Evolutionary conservation across 1,284 basidiomycete genomes (phyloP), one percentile per base, ranked within the genome.

Genomic region (Jaminaea rosea): DNA sequence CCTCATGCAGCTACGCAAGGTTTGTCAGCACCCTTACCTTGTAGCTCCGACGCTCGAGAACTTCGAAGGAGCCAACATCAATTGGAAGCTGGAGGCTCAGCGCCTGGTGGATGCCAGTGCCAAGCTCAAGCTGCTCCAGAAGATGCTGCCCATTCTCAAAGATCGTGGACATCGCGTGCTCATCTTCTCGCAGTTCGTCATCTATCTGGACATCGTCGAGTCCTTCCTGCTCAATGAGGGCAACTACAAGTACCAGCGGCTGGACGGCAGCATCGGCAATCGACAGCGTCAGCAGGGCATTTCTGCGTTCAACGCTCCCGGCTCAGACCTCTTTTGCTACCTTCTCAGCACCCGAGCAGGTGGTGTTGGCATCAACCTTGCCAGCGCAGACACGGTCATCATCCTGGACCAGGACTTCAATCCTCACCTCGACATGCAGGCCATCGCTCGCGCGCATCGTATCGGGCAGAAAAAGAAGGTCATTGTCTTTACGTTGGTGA

Each of bases 251-350:
- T 73, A 59, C 52, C 50, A 73, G 3, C 68, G 75, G 1, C 58
- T 76, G 24, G 73, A 60, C 42, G 58, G 55, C 17, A 51, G 26
- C 26, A 42, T 61, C 26, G 56, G 57, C 7, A 48, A 53, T 23
- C 58, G 55, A 44, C 61, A 58, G 37, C 64, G 69, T 7, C 67
- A 68, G 46, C 68, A 66, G 46, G 51, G 39, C 54, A 94, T 97
- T 83, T 92, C 97, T 65, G 83, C 84, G 58, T 97, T 88, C 78
- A 96, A 97, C 73, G 84, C 82, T 32, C 83, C 84, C 2, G 81
- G 81, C 47, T 93, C 90, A 80, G 81, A 84, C 78, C 52, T 67
- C 48, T 67, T 67, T 27, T 60, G 65, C 39, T 74, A 67, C 56
- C 56, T 73, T 45, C 61, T 74, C 29, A 67, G 67, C 9, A 76